phyloP scores from a whole-genome alignment of 2,329 filamentous ascomycete genomes.

The Fusarium denticulatum region DNA sequence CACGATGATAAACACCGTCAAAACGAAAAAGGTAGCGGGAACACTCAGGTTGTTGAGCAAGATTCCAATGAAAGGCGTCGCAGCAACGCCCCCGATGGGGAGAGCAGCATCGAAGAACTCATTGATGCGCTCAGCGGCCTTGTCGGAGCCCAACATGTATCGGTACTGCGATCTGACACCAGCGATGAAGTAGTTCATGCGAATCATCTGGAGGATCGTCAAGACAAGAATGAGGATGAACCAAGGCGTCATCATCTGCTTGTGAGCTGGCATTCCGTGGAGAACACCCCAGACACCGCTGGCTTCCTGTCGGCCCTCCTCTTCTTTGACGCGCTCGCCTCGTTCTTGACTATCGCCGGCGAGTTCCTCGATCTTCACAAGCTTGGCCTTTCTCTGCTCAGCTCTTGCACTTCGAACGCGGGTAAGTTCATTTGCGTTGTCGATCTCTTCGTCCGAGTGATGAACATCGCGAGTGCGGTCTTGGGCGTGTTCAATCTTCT shows the following conservation, averaged over 20 bases:
- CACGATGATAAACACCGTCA: conserved; percentile 68
- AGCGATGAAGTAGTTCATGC: conserved; percentile 78
- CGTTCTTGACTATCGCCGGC: conserved; percentile 66
- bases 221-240: conserved; percentile 76
- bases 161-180: conserved; percentile 76
- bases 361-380: conserved; percentile 71
- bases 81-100: conserved; percentile 73
- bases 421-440: conserved; percentile 56
- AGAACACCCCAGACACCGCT: conserved; percentile 78
- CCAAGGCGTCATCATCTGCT: conserved; percentile 76
- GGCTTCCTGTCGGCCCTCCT: conserved; percentile 66
- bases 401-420: conserved; percentile 56
- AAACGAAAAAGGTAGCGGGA: conserved; percentile 64
- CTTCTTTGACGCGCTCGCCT: conserved; percentile 62
- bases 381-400: conserved; percentile 63
- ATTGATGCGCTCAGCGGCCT: conserved; percentile 50
- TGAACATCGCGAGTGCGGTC: conserved; percentile 56
- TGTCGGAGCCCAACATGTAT: conserved; percentile 68
- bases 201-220: conserved; percentile 67
- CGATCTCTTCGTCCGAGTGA: conserved; percentile 64
- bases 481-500: conserved; percentile 51
- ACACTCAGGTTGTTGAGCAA: conserved; percentile 75
- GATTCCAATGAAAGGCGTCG: conserved; percentile 77
- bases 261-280: conserved; percentile 69
- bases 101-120: conserved; percentile 61